Conservation (phyloP, 805 yeast genomes). For the Diddensiella transvaalensis region DNA sequence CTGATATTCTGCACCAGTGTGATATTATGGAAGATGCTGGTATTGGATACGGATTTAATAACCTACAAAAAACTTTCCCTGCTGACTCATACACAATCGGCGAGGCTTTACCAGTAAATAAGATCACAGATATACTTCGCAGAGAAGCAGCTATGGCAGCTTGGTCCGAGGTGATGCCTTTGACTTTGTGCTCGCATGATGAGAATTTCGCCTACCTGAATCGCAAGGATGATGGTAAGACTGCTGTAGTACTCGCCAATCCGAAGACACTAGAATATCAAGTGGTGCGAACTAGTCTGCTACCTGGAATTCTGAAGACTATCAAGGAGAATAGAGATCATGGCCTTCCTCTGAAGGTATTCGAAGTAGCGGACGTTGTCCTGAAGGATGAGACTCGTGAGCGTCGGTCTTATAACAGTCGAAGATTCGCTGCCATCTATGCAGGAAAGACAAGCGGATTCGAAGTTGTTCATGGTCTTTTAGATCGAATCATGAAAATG, state of each 20-base stretch:
- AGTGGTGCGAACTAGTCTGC: conserved; percentile 91
- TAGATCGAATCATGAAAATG: conserved; percentile 94
- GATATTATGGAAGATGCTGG: conserved; percentile 99
- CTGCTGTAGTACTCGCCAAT: conserved; percentile 86
- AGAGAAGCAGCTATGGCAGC: conserved; percentile 90
- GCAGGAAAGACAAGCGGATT: conserved; percentile 96
- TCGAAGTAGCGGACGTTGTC: conserved; percentile 93
- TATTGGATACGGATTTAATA: conserved; percentile 91
- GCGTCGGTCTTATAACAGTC: conserved; percentile 86
- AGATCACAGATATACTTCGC: conserved; percentile 86
- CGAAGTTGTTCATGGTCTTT: conserved; percentile 88
- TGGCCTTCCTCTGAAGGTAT: conserved; percentile 88
- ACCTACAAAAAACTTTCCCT: conserved; percentile 75
- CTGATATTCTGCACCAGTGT: conserved; percentile 94
- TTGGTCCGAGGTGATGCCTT: conserved; percentile 93
- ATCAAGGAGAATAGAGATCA: conserved; percentile 95
- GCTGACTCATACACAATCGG: conserved; percentile 75
- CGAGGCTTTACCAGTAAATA: conserved; percentile 85
- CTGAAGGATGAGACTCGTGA: conserved; percentile 75
- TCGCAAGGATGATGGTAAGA: conserved; percentile 64
- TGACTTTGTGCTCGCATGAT: conserved; percentile 93
- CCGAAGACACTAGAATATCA: conserved; percentile 97
- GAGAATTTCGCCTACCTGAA: conserved; percentile 91
- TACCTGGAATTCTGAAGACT: conserved; percentile 94
- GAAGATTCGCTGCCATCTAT: conserved; percentile 91